These are phyloP conservation scores for Mortierella sp. DNA, from an alignment of 371 early-diverging fungal genomes.

Conservation along the genomic window DNA sequence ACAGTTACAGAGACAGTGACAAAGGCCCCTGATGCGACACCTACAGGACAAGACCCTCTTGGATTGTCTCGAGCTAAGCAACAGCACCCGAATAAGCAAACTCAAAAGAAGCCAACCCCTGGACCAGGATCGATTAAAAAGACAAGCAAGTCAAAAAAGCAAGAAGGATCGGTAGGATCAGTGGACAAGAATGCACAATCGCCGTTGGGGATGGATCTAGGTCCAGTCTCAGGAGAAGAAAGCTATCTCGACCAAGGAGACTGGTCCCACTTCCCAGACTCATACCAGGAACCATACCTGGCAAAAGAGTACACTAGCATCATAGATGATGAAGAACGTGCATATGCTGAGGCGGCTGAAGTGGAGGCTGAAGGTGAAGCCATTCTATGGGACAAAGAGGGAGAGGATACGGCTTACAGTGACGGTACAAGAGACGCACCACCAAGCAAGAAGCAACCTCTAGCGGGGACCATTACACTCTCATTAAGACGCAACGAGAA, in stretches of 20 bases:
- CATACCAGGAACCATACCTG: slow-evolving; percentile 16
- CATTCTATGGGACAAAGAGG: not conserved
- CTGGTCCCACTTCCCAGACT: not conserved
- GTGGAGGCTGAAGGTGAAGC: slow-evolving; percentile 12
- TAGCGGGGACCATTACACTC: too few relatives aligned
- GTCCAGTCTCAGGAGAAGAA: not conserved
- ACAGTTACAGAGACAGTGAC: slow-evolving; percentile 3
- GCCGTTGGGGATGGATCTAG: not conserved
- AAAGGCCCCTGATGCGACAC: not conserved
- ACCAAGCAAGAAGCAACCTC: too few relatives aligned
- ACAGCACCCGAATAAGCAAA: not conserved
- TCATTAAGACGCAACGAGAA: not conserved
- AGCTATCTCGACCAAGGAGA: not conserved
- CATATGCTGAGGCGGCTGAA: slow-evolving; percentile 1
- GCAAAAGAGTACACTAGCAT: slow-evolving; percentile 3
- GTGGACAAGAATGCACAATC: not conserved
- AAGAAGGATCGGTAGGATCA: not conserved
- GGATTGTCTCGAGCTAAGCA: not conserved
- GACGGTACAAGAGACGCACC: too few relatives aligned
- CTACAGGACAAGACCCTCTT: not conserved
- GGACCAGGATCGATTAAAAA: not conserved
- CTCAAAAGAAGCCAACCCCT: not conserved
- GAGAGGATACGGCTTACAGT: not conserved
- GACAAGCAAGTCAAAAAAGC: not conserved
- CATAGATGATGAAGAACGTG: slow-evolving; percentile 1